Evolutionary conservation across 768 basidiomycete genomes (phyloP), one percentile per base, ranked within the genome.

Genomic region (Cubamyces sp.): DNA sequence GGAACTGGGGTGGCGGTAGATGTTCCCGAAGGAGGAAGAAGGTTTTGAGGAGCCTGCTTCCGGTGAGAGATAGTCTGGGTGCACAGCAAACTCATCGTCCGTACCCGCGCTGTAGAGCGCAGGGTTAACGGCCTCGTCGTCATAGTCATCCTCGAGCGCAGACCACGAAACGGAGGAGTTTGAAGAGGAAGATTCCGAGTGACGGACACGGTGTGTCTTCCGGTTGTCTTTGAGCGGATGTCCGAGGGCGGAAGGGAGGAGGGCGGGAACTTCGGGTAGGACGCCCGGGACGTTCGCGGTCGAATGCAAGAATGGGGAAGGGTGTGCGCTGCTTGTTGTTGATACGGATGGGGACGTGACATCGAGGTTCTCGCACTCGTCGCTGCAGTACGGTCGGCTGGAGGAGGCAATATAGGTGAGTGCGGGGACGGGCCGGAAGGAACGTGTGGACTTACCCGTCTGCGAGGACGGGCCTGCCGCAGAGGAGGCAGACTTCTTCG

Each of bases 401-500:
- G 34, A 60, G 71, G 60, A 43, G 57, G 56, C 51, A 64, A 45
- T 54, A 64, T 52, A 62, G 45, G 53, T 63, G 57, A 53, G 61
- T 21, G 57, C 42, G 37, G 14, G 47, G 57, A 39, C 61, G 54
- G 53, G 64, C 66, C 66, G 30, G 57, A 19, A 37, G 16, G 42
- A 16, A 52, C 54, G 30, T 18, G 55, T 65, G 57, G 66, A 75
- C 81, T 65, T 79, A 89, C 87, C 82, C 83, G 73, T 87, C 84
- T 74, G 82, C 84, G 64, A 74, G 72, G 67, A 90, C 80, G 57
- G 83, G 83, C 74, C 82, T 86, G 55, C 88, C 87, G 71, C 90
- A 92, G 55, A 82, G 77, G 60, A 92, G 81, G 72, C 90, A 92
- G 69, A 87, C 80, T 79, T 91, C 89, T 81, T 90, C 86, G 74